These are phyloP conservation scores for Boletus rubropictus DNA, from an alignment of 768 basidiomycete species.

Conservation along the genomic window DNA sequence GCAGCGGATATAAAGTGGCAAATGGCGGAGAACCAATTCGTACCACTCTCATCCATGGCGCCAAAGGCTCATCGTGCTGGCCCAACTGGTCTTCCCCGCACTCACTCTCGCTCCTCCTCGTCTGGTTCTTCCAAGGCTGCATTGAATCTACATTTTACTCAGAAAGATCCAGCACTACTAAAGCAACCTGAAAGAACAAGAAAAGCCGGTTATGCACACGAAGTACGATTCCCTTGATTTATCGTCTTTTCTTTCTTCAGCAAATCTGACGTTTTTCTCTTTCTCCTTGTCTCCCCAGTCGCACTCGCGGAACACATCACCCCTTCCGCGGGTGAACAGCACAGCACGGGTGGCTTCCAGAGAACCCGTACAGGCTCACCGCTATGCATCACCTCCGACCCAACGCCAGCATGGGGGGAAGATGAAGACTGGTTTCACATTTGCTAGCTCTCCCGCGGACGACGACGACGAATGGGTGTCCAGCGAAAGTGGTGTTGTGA, in stretches of 20 bases:
- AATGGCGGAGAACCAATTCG: slow-evolving; percentile 30
- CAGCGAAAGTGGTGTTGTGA: slow-evolving; percentile 69
- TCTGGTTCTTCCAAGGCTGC: slow-evolving; percentile 48
- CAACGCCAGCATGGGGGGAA: slow-evolving; percentile 31
- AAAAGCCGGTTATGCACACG: slow-evolving; percentile 40
- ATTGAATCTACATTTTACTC: slow-evolving; percentile 61
- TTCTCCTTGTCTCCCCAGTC: slow-evolving; percentile 5
- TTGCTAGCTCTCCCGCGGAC: slow-evolving; percentile 45
- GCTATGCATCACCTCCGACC: slow-evolving; percentile 22
- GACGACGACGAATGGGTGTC: slow-evolving; percentile 74
- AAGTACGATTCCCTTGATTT: slow-evolving; percentile 34
- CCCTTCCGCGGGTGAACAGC: slow-evolving; percentile 25
- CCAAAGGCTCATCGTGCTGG: slow-evolving; percentile 46
- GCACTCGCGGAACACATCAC: slow-evolving; percentile 23
- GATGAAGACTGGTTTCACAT: slow-evolving; percentile 52
- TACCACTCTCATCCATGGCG: slow-evolving; percentile 36
- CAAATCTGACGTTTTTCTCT: slow-evolving; percentile 10
- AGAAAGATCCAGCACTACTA: slow-evolving; percentile 46
- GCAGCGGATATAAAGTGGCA: slow-evolving; percentile 17
- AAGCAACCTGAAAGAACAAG: slow-evolving; percentile 49
- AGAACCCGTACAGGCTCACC: slow-evolving; percentile 33
- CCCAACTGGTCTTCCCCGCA: slow-evolving; percentile 44
- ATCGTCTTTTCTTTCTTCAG: slow-evolving; percentile 9
- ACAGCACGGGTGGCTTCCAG: slow-evolving; percentile 25
- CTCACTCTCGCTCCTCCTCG: slow-evolving; percentile 62